phyloP scores from a whole-genome alignment of 2,329 filamentous ascomycete species.

The Colletotrichum neosansevieriae region DNA sequence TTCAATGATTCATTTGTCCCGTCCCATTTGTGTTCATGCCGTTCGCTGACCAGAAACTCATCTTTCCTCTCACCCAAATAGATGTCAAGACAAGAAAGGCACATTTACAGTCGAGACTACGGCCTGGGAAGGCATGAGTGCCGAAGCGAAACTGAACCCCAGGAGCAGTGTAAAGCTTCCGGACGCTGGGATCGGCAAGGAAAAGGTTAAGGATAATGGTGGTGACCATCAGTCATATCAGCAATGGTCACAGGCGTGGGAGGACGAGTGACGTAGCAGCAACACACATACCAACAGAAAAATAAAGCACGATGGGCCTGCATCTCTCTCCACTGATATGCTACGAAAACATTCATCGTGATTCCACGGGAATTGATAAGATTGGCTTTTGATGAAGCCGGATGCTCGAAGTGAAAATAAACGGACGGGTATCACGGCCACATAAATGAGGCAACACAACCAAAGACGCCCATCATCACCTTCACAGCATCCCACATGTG shows the following conservation, averaged over 20 bases:
- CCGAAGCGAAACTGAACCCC: not conserved
- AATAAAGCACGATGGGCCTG: too few relatives aligned
- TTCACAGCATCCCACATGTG: not conserved
- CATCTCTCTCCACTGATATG: too few relatives aligned
- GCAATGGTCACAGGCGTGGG: slow-evolving; percentile 31
- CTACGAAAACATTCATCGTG: too few relatives aligned
- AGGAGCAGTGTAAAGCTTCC: not conserved
- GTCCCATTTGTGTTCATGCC: not conserved
- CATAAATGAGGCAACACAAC: not conserved
- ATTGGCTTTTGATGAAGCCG: not conserved
- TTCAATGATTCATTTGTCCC: too few relatives aligned
- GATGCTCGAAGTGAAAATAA: too few relatives aligned
- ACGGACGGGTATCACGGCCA: not conserved
- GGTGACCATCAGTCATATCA: slow-evolving; percentile 9
- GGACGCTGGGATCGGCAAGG: not conserved
- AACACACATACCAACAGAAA: not conserved
- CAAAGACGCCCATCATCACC: not conserved
- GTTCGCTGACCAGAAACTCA: not conserved
- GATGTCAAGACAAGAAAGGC: slow-evolving; percentile 69
- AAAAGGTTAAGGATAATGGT: not conserved
- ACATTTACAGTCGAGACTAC: slow-evolving; percentile 74
- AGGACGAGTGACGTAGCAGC: slow-evolving; percentile 18
- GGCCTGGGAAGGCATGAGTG: slow-evolving; percentile 63
- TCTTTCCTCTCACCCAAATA: slow-evolving; percentile 47
- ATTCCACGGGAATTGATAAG: too few relatives aligned